Evolutionary conservation across 1,284 basidiomycete genomes (phyloP).

Genomic region (Ganoderma meredithae): DNA sequence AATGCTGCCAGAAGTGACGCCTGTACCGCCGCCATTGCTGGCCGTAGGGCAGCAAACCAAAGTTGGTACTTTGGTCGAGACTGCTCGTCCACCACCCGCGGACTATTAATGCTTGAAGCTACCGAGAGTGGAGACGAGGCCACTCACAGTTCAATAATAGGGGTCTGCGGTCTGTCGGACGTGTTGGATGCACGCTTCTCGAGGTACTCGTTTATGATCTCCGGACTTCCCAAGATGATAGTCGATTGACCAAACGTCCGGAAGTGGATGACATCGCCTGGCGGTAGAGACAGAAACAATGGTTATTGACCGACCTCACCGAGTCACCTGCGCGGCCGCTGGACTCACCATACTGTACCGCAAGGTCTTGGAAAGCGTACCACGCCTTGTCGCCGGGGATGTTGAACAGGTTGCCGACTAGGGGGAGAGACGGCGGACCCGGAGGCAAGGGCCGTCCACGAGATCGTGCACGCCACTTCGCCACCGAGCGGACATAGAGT

Average conservation of each 20-base stretch:
- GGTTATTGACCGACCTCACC: not conserved
- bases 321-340: not conserved
- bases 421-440: constrained; percentile 18
- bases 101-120: not conserved
- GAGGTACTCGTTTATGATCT: constrained; percentile 14
- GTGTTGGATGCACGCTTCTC: constrained; percentile 19
- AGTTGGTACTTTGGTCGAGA: not conserved
- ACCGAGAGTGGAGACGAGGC: not conserved
- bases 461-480: constrained; percentile 7
- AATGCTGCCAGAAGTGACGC: constrained; percentile 17
- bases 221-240: constrained; percentile 6
- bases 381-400: constrained; percentile 16
- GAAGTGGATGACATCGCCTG: constrained; percentile 16
- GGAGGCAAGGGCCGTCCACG: constrained; percentile 16
- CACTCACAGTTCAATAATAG: constrained; percentile 10
- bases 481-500: not conserved
- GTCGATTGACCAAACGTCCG: constrained; percentile 10
- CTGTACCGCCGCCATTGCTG: constrained; percentile 16
- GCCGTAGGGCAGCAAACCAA: constrained; percentile 16
- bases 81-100: not conserved
- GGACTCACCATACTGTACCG: constrained; percentile 12
- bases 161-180: constrained; percentile 13
- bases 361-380: constrained; percentile 10
- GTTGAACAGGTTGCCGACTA: constrained; percentile 23
- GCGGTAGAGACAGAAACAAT: too few relatives aligned